Conservation (phyloP, 495 filamentous ascomycete species). For the Corynascus novoguineensis region DNA sequence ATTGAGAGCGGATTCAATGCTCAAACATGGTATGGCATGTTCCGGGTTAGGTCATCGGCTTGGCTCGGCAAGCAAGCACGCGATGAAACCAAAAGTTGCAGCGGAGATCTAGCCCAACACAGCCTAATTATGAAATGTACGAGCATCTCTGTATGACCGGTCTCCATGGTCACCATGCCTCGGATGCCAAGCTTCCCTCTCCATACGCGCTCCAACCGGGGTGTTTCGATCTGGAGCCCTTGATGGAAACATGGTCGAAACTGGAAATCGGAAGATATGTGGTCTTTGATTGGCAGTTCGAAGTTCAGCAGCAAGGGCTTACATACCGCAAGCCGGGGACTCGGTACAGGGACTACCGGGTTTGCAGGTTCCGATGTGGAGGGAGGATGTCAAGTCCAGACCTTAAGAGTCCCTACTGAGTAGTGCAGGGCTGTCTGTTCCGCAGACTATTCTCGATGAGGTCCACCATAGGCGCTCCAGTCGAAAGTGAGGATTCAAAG, state of each 20-base stretch:
- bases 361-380: not conserved
- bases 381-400: not conserved
- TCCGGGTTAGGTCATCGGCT: no score
- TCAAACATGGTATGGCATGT: no score
- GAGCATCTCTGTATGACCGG: not conserved
- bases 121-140: not conserved
- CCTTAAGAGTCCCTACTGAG: not conserved
- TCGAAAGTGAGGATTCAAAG: not conserved
- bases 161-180: not conserved
- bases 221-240: not conserved
- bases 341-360: not conserved
- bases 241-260: not conserved
- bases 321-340: not conserved
- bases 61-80: no score
- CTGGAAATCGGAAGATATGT: not conserved
- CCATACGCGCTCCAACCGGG: not conserved
- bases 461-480: not conserved
- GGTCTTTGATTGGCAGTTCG: not conserved
- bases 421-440: not conserved
- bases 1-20: no score
- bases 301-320: not conserved
- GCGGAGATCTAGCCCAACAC: not conserved
- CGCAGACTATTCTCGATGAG: not conserved
- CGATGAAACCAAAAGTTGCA: slow-evolving; percentile 1
- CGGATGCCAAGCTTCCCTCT: not conserved